phyloP scores from a whole-genome alignment of 768 basidiomycete genomes.

The Agaricus sinodeliciosus region DNA sequence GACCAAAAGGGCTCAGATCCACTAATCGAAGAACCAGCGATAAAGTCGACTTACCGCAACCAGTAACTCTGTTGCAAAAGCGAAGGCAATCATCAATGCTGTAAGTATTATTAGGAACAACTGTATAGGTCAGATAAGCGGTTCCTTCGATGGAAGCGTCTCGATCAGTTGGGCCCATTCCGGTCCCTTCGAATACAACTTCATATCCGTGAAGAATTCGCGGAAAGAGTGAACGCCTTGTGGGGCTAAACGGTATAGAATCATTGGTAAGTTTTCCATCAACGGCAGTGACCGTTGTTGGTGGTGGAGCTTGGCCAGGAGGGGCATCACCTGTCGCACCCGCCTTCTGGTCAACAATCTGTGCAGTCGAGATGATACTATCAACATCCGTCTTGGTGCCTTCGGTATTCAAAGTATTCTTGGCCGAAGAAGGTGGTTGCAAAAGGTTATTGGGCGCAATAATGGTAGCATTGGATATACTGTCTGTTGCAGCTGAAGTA shows the following conservation, averaged over 20 bases:
- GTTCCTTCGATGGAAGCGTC: conserved; percentile 43
- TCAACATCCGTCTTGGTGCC: conserved; percentile 25
- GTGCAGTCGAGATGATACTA: conserved; percentile 28
- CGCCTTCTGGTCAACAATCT: conserved; percentile 32
- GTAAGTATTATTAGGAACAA: conserved; percentile 39
- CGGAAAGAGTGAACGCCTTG: conserved; percentile 11
- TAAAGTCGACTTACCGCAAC: conserved; percentile 33
- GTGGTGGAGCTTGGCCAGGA: conserved; percentile 29
- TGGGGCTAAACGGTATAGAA: conserved; percentile 10
- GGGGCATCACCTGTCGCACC: conserved; percentile 21
- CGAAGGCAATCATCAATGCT: conserved; percentile 34
- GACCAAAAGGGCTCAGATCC: neutral
- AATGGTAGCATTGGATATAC: conserved; percentile 10
- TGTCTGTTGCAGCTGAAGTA: conserved; percentile 13
- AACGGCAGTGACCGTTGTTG: conserved; percentile 35
- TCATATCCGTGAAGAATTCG: conserved; percentile 25
- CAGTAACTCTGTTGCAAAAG: conserved; percentile 29
- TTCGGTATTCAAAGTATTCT: conserved; percentile 16
- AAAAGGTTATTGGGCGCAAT: conserved; percentile 16
- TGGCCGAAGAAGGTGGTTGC: neutral
- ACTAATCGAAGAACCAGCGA: neutral
- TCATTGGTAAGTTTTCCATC: conserved; percentile 31
- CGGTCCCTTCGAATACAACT: conserved; percentile 32
- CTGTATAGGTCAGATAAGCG: conserved; percentile 40
- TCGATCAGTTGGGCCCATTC: conserved; percentile 26